phyloP scores from a whole-genome alignment of 768 basidiomycete species.

The Pleurotus sapidus region DNA sequence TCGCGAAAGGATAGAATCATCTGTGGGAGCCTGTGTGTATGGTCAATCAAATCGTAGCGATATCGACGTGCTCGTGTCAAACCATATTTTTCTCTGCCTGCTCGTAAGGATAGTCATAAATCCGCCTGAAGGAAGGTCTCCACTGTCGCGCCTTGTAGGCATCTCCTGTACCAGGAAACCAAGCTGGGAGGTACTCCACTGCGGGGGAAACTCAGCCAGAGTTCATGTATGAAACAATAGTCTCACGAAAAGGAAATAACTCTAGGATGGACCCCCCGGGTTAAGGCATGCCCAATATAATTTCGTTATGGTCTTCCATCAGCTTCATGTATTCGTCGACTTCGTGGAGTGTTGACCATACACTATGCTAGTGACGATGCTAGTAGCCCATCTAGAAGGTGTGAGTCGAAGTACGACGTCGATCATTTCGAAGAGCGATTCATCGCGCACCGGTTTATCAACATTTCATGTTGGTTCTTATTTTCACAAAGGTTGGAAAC shows the following conservation, averaged over 20 bases:
- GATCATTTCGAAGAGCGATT: no score
- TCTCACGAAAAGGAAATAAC: constrained; percentile 42
- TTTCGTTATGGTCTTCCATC: neutral
- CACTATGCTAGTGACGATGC: no score
- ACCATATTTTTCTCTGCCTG: no score
- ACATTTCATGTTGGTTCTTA: no score
- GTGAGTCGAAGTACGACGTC: no score
- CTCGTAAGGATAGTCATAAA: no score
- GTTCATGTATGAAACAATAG: neutral
- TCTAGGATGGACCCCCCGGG: constrained; percentile 45
- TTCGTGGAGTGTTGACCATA: neutral
- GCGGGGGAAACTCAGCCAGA: neutral
- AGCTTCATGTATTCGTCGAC: constrained; percentile 27
- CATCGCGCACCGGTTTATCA: no score
- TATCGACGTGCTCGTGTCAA: neutral
- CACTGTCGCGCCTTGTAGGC: no score
- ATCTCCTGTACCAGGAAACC: constrained; percentile 42
- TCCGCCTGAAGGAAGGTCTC: no score
- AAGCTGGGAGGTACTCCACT: constrained; percentile 43
- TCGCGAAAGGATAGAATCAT: neutral
- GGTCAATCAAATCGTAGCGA: neutral
- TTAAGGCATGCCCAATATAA: neutral
- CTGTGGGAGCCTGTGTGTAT: neutral
- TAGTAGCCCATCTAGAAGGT: no score
- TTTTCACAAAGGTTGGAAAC: constrained; percentile 34